Evolutionary conservation across 192 early-diverging fungal species (phyloP).

Genomic region (Podila minutissima): DNA sequence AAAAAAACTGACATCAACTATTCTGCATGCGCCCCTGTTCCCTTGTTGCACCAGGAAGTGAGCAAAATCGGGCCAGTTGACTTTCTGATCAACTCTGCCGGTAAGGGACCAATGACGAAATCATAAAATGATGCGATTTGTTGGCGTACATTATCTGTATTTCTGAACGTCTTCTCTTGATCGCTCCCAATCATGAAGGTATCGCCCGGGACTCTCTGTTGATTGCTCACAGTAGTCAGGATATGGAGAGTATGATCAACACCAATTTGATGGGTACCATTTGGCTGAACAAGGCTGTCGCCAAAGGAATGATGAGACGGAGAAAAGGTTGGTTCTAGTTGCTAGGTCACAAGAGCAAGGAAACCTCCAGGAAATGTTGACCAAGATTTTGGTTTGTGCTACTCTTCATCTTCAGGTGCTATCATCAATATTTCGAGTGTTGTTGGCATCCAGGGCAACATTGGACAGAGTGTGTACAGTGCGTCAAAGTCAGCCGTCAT

Average conservation of each 20-base stretch:
- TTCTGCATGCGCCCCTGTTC: conserved; percentile 3
- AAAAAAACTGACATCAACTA: not conserved
- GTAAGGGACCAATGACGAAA: conserved; percentile 32
- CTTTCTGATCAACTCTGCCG: conserved; percentile 62
- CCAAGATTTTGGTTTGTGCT: not conserved
- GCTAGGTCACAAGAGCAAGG: too few relatives aligned
- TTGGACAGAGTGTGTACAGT: conserved; percentile 79
- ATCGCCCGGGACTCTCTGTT: conserved; percentile 66
- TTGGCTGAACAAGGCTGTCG: conserved; percentile 58
- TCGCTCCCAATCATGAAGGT: conserved; percentile 37
- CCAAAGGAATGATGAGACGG: conserved; percentile 67
- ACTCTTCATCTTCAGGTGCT: conserved; percentile 54
- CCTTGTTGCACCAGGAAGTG: conserved; percentile 26
- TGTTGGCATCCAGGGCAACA: conserved; percentile 77
- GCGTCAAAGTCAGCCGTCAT: conserved; percentile 89
- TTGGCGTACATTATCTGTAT: conserved; percentile 23
- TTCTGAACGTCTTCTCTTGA: not conserved
- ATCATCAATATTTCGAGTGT: conserved; percentile 92
- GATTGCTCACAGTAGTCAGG: conserved; percentile 52
- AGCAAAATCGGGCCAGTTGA: conserved; percentile 37
- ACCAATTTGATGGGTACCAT: conserved; percentile 82
- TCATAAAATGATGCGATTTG: not conserved
- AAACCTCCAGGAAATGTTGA: not conserved
- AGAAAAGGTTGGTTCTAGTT: conserved; percentile 52
- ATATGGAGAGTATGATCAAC: conserved; percentile 66